These are phyloP conservation scores for Talaromyces sp. DNA, from an alignment of 2,329 filamentous ascomycete genomes.

Conservation along the genomic window DNA sequence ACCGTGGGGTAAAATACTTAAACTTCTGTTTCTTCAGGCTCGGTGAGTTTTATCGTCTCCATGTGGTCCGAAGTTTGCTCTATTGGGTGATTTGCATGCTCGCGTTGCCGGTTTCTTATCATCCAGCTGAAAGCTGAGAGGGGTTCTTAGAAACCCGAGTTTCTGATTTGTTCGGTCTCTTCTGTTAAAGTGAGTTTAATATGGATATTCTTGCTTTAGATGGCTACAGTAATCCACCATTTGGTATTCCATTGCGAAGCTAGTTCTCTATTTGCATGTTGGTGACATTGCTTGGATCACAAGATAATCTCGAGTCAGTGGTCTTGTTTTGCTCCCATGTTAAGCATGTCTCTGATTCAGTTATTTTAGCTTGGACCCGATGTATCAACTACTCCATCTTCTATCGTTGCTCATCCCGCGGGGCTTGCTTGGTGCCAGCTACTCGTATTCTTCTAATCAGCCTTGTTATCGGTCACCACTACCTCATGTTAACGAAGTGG, in stretches of 20 bases:
- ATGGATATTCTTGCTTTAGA: background rate
- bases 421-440: background rate
- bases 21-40: background rate
- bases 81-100: background rate
- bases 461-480: background rate
- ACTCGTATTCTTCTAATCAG: background rate
- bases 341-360: background rate
- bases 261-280: background rate
- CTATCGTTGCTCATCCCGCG: background rate
- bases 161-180: background rate
- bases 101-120: background rate
- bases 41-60: background rate
- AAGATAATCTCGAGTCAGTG: background rate
- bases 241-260: background rate
- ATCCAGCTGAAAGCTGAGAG: background rate
- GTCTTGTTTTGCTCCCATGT: background rate
- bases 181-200: background rate
- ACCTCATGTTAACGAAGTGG: background rate
- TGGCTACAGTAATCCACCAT: background rate
- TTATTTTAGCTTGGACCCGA: background rate
- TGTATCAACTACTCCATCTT: background rate
- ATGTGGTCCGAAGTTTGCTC: background rate
- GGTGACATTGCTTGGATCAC: background rate
- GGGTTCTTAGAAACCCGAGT: background rate
- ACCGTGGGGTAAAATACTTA: conserved; percentile 4